Evolutionary conservation across 2,329 filamentous ascomycete species (phyloP).

Genomic region (Aspergillus cejpii): DNA sequence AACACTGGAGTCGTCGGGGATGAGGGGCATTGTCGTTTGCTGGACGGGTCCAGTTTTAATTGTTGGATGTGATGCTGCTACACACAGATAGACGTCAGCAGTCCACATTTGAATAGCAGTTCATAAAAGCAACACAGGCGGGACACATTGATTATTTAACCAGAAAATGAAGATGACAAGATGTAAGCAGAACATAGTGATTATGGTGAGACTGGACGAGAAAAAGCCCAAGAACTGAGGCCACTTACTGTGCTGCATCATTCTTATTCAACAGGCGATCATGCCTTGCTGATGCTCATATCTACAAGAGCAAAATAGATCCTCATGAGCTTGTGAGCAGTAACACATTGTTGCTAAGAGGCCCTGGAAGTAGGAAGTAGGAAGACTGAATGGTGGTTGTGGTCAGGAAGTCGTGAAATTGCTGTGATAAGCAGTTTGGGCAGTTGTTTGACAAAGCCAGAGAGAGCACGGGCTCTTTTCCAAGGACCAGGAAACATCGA

Average conservation of each 20-base stretch:
- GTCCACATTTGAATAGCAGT: background rate
- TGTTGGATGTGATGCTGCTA: constrained; percentile 36
- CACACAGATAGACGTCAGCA: constrained; percentile 1
- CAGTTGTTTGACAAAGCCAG: constrained; percentile 2
- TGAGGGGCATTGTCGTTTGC: constrained; percentile 36
- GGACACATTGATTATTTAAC: background rate
- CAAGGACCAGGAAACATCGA: no score
- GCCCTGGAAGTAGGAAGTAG: constrained; percentile 4
- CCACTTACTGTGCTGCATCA: constrained; percentile 17
- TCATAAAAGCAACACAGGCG: background rate
- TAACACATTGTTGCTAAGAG: constrained; percentile 20
- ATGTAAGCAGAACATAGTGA: background rate
- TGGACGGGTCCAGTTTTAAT: constrained; percentile 36
- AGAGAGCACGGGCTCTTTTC: background rate
- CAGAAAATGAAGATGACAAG: background rate
- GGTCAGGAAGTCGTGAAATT: background rate
- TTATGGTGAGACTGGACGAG: background rate
- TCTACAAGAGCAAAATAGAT: constrained; percentile 12
- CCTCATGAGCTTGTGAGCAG: constrained; percentile 11
- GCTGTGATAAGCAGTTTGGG: constrained; percentile 2
- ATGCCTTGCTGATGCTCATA: constrained; percentile 14
- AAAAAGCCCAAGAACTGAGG: constrained; percentile 7
- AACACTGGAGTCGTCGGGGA: constrained; percentile 35
- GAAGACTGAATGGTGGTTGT: background rate
- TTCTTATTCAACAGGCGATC: constrained; percentile 12